Evolutionary conservation across 805 yeast species (phyloP).

Genomic region (Spathaspora gorwiae): DNA sequence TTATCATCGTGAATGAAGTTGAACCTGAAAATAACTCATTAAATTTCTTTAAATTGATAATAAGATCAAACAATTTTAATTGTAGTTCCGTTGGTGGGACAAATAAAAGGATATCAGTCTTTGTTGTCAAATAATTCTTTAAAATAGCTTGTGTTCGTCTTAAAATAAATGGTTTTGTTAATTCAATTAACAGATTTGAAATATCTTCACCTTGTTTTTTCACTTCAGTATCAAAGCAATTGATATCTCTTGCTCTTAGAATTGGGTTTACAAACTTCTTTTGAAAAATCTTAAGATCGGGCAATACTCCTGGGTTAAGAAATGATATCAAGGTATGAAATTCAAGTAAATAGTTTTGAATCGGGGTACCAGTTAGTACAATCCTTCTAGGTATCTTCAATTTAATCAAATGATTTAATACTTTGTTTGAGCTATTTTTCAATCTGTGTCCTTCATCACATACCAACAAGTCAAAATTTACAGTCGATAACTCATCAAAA

Average conservation of each 20-base stretch:
- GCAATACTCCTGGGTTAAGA: constrained; percentile 78
- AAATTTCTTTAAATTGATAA: constrained; percentile 37
- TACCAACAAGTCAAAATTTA: constrained; percentile 61
- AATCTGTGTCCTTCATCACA: constrained; percentile 96
- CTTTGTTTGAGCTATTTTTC: constrained; percentile 70
- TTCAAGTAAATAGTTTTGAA: constrained; percentile 86
- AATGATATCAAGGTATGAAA: constrained; percentile 79
- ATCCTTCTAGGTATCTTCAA: constrained; percentile 55
- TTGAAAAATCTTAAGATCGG: constrained; percentile 55
- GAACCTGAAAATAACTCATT: constrained; percentile 22
- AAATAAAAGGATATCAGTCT: constrained; percentile 72
- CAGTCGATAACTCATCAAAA: constrained; percentile 44
- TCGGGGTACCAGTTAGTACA: constrained; percentile 83
- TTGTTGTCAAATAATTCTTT: constrained; percentile 59
- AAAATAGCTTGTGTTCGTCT: constrained; percentile 65
- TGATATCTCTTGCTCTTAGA: constrained; percentile 57
- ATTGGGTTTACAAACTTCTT: constrained; percentile 68
- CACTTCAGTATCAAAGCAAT: constrained; percentile 46
- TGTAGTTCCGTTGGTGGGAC: constrained; percentile 72
- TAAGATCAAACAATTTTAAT: constrained; percentile 46
- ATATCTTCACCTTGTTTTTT: constrained; percentile 55
- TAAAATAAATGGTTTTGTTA: constrained; percentile 64
- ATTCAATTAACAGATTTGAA: constrained; percentile 56
- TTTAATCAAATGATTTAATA: constrained; percentile 54
- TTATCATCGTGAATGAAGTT: constrained; percentile 64